Conservation (phyloP, 176 grass and related monocot species). For the Areca catechu region DNA sequence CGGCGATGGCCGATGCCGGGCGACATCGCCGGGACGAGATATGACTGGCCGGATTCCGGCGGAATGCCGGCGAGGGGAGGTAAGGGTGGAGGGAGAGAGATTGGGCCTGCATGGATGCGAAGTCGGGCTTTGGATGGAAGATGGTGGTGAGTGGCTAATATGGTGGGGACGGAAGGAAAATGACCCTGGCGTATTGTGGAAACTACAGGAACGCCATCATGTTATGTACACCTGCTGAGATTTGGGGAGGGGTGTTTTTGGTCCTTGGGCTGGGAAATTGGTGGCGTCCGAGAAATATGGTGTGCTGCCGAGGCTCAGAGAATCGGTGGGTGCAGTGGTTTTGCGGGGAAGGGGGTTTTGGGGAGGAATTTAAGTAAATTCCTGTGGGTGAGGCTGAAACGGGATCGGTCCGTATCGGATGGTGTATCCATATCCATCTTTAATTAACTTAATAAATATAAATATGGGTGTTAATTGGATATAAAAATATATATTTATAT, state of each 20-base stretch:
- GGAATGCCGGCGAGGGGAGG: neutral
- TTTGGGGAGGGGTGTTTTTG: neutral
- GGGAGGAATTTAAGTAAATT: too few relatives aligned
- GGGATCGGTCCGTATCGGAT: too few relatives aligned
- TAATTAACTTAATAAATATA: too few relatives aligned
- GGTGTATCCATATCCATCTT: too few relatives aligned
- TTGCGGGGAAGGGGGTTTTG: neutral
- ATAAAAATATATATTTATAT: too few relatives aligned
- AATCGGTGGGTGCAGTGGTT: constrained; percentile 55
- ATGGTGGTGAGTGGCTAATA: neutral
- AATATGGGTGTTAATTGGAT: too few relatives aligned
- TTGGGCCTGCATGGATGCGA: constrained; percentile 26
- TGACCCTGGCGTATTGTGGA: neutral
- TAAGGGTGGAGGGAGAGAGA: constrained; percentile 6
- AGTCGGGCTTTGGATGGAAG: too few relatives aligned
- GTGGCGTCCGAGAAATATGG: too few relatives aligned
- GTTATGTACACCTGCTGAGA: neutral
- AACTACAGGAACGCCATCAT: neutral
- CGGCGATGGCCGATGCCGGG: neutral
- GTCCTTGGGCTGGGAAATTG: neutral
- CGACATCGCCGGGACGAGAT: constrained; percentile 13
- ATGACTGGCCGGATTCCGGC: constrained; percentile 5
- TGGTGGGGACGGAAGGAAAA: neutral
- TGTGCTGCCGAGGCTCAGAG: too few relatives aligned
- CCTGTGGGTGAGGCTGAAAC: too few relatives aligned